Base-by-base conservation (phyloP, 176 grass and related monocot genomes). In the Chloris gayana region DNA sequence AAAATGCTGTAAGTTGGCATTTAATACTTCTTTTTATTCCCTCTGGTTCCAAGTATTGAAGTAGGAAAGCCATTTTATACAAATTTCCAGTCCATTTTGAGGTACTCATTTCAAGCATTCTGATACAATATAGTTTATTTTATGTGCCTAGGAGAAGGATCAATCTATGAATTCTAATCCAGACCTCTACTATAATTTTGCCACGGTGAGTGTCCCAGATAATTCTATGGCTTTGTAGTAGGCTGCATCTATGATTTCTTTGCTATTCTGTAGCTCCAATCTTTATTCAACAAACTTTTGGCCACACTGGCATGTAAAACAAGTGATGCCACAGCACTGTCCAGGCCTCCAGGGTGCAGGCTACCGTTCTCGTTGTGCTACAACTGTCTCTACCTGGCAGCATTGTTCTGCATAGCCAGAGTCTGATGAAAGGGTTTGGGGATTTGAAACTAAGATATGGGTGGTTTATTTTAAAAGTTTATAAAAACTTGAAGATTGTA, bases 1-100 rank as follows among this genome's bases (percentile, higher is more conserved):
- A 98, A 89, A 98, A 98, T 92, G 89, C 95, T 94, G 95, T 98
- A 92, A 92, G 95, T 77, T 77, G 75, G 64, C 49, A 80, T 84
- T 72, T 54, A 7, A 27, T 84, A 75, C 32, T 56, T n/a, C n/a
- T n/a, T 51, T 60, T 60, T 17, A 65, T 64, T 41, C 18, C 49
- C 35, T 83, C 30, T 17, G 21, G 38, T 84, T 75, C 42, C 33
- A 72, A 75, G 50, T 50, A n/a, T 58, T 46, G 34, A 30, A n/a
- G 29, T 68, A 58, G 26, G 59, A 60, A 3, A 63, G 13, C 24
- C 33, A 57, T 39, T 69, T 69, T 60, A 67, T 68, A 22, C 47
- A 62, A 22, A 57, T 82, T 80, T 64, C 73, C 58, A 44, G 58
- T 82, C 11, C 44, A 76, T 88, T 84, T 50, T 37, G 25, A 58